Evolutionary conservation across 208 protist genomes (phyloP).

Genomic region (Angomonas deanei): DNA sequence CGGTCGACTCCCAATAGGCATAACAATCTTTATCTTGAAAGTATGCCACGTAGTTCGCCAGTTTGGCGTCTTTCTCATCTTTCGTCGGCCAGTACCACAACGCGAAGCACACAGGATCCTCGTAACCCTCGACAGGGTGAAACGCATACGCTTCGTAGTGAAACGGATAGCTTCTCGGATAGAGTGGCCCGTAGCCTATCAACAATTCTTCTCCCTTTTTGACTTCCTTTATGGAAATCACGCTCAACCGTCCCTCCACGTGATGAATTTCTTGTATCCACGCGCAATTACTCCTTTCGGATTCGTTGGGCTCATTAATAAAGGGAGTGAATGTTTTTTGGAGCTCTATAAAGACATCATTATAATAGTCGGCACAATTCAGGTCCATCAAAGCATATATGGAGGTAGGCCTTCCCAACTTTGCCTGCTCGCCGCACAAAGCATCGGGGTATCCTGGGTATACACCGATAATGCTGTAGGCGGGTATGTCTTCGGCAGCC

Average conservation of each 20-base stretch:
- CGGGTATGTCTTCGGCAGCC: slow-evolving; percentile 53
- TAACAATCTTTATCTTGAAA: slow-evolving; percentile 29
- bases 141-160: slow-evolving; percentile 79
- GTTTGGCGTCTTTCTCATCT: slow-evolving; percentile 42
- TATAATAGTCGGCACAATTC: slow-evolving; percentile 84
- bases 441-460: slow-evolving; percentile 79
- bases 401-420: slow-evolving; percentile 48
- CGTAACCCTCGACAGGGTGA: slow-evolving; percentile 39
- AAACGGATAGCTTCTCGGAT: slow-evolving; percentile 68
- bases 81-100: slow-evolving; percentile 68
- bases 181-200: slow-evolving; percentile 83
- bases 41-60: slow-evolving; percentile 61
- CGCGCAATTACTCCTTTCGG: slow-evolving; percentile 77
- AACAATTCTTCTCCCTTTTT: slow-evolving; percentile 69
- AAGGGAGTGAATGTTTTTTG: slow-evolving; percentile 73
- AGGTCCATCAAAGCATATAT: slow-evolving; percentile 80
- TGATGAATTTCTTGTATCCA: slow-evolving; percentile 80
- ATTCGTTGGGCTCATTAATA: slow-evolving; percentile 78
- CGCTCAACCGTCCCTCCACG: slow-evolving; percentile 56
- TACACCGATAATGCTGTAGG: slow-evolving; percentile 64
- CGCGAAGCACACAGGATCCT: slow-evolving; percentile 36
- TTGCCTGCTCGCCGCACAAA: slow-evolving; percentile 69
- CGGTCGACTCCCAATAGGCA: slow-evolving; percentile 25
- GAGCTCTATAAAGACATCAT: slow-evolving; percentile 80
- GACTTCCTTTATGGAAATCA: slow-evolving; percentile 70